These are phyloP conservation scores for Fusarium nelsonii DNA, from an alignment of 2,329 filamentous ascomycete genomes.

Conservation along the genomic window DNA sequence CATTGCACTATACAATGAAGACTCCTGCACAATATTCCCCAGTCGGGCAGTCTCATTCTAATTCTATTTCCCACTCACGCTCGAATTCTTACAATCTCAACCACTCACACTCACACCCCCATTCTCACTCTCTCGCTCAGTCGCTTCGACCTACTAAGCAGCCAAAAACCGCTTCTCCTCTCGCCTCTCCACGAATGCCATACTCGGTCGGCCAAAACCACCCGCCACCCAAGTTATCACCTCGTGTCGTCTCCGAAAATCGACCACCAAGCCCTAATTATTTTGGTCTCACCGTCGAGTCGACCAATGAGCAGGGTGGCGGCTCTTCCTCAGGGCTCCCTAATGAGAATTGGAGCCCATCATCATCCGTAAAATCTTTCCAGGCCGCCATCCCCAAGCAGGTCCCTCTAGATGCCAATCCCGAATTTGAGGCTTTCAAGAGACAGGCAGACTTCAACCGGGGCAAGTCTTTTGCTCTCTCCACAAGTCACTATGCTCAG, in stretches of 20 bases:
- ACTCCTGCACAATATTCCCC: constrained; percentile 56
- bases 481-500: constrained; percentile 60
- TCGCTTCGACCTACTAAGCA: constrained; percentile 56
- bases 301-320: constrained; percentile 70
- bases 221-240: constrained; percentile 65
- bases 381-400: constrained; percentile 75
- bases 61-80: constrained; percentile 43
- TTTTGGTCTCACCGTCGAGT: constrained; percentile 80
- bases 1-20: constrained; percentile 62
- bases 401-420: constrained; percentile 79
- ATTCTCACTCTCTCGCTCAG: constrained; percentile 57
- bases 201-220: constrained; percentile 68
- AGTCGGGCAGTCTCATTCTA: constrained; percentile 48
- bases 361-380: constrained; percentile 77
- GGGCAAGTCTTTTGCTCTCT: constrained; percentile 60
- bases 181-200: constrained; percentile 64
- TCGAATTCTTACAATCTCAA: constrained; percentile 57
- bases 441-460: constrained; percentile 77
- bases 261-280: constrained; percentile 82
- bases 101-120: constrained; percentile 54
- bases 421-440: constrained; percentile 84
- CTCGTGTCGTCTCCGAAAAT: constrained; percentile 53
- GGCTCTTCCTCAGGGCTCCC: constrained; percentile 71
- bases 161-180: constrained; percentile 63
- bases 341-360: constrained; percentile 80